phyloP scores from a whole-genome alignment of 305 asterid species.

The Fraxinus ornus region DNA sequence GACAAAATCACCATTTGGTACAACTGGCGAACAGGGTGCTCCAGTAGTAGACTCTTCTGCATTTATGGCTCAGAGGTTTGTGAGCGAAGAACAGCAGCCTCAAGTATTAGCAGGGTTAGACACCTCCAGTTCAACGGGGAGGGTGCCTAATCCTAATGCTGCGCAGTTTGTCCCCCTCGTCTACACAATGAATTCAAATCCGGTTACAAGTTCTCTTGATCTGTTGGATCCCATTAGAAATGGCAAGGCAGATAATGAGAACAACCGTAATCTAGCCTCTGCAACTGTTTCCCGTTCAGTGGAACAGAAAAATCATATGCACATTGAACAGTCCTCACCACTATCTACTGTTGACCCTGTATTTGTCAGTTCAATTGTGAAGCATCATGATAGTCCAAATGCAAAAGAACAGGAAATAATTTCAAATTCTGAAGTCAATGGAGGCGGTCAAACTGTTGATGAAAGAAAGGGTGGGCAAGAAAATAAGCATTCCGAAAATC shows the following conservation, averaged over 20 bases:
- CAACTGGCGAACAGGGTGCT: conserved; percentile 19
- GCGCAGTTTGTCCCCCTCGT: conserved; percentile 22
- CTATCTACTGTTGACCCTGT: conserved; percentile 26
- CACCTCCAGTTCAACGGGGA: conserved; percentile 31
- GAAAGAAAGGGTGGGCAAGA: conserved; percentile 34
- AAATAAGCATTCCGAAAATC: conserved; percentile 37
- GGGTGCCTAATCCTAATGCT: conserved; percentile 27
- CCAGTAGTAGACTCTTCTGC: conserved; percentile 16
- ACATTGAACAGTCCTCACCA: conserved; percentile 30
- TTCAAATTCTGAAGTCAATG: conserved; percentile 29
- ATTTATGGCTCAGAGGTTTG: conserved; percentile 35
- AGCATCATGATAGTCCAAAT: conserved; percentile 23
- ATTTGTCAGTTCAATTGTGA: conserved; percentile 14
- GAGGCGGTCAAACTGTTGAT: conserved; percentile 20
- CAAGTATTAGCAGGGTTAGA: conserved; percentile 34
- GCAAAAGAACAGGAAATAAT: conserved; percentile 33
- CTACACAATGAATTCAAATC: conserved; percentile 20
- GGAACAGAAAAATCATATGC: conserved; percentile 31
- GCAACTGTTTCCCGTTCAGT: conserved; percentile 16
- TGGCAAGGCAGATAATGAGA: conserved; percentile 19
- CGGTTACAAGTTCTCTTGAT: conserved; percentile 24
- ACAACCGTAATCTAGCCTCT: conserved; percentile 23
- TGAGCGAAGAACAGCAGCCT: conserved; percentile 37
- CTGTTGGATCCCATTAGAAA: conserved; percentile 22
- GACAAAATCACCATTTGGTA: conserved; percentile 26